These are phyloP conservation scores for Suillus alpinus DNA, from an alignment of 768 basidiomycete species.

Conservation along the genomic window DNA sequence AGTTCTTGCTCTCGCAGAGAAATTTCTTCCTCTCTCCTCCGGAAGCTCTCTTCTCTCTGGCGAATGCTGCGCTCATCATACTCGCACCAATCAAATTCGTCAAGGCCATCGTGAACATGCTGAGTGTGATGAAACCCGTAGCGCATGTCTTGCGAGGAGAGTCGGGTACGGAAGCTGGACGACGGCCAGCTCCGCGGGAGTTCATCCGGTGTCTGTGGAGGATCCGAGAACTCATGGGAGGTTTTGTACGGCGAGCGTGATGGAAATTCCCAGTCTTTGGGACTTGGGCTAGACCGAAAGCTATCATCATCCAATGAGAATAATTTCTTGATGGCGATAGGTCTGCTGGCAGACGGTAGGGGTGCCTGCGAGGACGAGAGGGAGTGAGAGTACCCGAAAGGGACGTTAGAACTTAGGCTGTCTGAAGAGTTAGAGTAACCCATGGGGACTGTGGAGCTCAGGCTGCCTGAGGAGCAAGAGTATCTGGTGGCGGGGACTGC, in stretches of 20 bases:
- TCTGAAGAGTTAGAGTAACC: conserved; percentile 15
- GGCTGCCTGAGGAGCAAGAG: conserved; percentile 1
- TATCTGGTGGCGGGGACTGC: conserved; percentile 2
- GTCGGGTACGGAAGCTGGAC: conserved; percentile 21
- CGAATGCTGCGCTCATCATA: conserved; percentile 31
- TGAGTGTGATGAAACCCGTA: conserved; percentile 13
- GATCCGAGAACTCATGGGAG: conserved; percentile 24
- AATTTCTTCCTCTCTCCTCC: conserved; percentile 27
- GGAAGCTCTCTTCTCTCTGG: conserved; percentile 29
- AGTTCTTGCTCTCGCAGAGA: background rate
- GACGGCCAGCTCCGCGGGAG: conserved; percentile 27
- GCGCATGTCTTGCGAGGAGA: conserved; percentile 30
- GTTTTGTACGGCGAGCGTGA: conserved; percentile 24
- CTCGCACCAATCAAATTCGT: conserved; percentile 25
- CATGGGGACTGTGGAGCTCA: conserved; percentile 9
- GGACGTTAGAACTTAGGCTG: background rate
- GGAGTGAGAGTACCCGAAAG: conserved; percentile 20
- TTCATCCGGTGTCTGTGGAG: conserved; percentile 30
- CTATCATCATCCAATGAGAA: conserved; percentile 23
- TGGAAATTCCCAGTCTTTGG: conserved; percentile 18
- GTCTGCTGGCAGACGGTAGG: conserved; percentile 27
- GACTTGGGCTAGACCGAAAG: conserved; percentile 20
- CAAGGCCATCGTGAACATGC: conserved; percentile 26
- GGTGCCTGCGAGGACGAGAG: conserved; percentile 18
- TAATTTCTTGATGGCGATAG: conserved; percentile 28